A percentile compares a stretch with the other conserved stretches of the same genome.
Conservation (phyloP, 2,329 filamentous ascomycete species). For the Nakataea oryzae region DNA sequence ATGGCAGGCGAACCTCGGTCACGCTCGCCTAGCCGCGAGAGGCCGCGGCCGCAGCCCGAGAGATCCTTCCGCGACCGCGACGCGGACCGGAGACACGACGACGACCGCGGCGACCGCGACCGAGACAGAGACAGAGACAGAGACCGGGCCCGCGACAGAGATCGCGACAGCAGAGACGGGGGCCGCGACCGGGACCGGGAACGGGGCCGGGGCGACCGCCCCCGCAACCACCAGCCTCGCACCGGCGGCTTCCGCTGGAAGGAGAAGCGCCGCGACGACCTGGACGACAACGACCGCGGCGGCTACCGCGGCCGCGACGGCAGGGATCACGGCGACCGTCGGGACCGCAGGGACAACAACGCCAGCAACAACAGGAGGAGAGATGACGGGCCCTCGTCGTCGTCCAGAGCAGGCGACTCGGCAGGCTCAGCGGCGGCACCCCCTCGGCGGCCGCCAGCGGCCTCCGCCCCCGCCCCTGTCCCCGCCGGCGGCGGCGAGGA, state of each 20-base stretch:
- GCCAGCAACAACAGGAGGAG: slow-evolving; percentile 14
- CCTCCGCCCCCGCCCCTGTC: slow-evolving; percentile 16
- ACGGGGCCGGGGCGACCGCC: slow-evolving; percentile 17
- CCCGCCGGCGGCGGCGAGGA: slow-evolving; percentile 40
- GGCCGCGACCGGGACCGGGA: slow-evolving; percentile 11
- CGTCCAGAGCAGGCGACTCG: slow-evolving; percentile 15
- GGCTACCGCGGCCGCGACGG: slow-evolving; percentile 26
- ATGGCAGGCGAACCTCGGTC: not conserved
- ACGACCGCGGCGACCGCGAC: slow-evolving; percentile 7
- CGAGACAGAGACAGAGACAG: slow-evolving; percentile 9
- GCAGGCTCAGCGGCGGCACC: slow-evolving; percentile 14
- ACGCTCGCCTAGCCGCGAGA: not conserved
- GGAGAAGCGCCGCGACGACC: slow-evolving; percentile 37
- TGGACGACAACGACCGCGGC: slow-evolving; percentile 22
- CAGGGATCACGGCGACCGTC: slow-evolving; percentile 36
- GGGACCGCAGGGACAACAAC: slow-evolving; percentile 22
- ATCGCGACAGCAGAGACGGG: slow-evolving; percentile 5
- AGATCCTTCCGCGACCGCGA: slow-evolving; percentile 1
- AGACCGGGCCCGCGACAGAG: slow-evolving; percentile 17
- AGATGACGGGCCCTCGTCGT: slow-evolving; percentile 17
- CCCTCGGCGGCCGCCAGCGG: slow-evolving; percentile 11
- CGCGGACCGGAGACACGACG: not conserved
- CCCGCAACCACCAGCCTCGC: slow-evolving; percentile 21
- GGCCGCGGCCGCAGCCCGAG: not conserved
- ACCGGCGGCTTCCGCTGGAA: slow-evolving; percentile 48